phyloP scores from a whole-genome alignment of 495 filamentous ascomycete genomes.

The Penicillium pulvis region DNA sequence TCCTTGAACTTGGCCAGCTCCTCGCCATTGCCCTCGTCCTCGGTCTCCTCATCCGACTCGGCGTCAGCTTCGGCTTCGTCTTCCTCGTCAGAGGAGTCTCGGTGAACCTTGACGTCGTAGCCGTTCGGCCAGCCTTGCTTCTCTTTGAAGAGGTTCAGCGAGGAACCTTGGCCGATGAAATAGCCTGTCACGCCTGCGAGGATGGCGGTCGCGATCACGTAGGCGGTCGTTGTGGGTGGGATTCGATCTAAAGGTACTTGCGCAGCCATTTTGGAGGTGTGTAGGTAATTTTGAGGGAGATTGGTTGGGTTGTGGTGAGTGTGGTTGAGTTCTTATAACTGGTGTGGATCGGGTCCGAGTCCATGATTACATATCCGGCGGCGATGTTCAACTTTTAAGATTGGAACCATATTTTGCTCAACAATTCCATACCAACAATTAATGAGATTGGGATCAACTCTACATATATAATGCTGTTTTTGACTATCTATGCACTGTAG shows the following conservation, averaged over 20 bases:
- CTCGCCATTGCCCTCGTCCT: slow-evolving; percentile 41
- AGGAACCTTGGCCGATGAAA: slow-evolving; percentile 57
- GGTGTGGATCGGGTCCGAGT: slow-evolving; percentile 1
- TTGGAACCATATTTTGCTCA: neutral
- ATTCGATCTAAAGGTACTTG: slow-evolving; percentile 36
- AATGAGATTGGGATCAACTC: too few species aligned
- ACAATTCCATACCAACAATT: too few species aligned
- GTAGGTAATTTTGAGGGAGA: neutral
- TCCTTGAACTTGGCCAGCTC: slow-evolving; percentile 50
- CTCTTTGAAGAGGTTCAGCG: slow-evolving; percentile 50
- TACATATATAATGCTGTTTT: too few species aligned
- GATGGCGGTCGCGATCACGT: slow-evolving; percentile 64
- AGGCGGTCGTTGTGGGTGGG: slow-evolving; percentile 49
- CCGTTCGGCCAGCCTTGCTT: slow-evolving; percentile 53
- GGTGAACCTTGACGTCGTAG: slow-evolving; percentile 53
- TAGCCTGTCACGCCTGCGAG: slow-evolving; percentile 68
- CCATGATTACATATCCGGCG: slow-evolving; percentile 3
- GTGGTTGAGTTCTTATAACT: neutral
- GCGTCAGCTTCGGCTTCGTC: slow-evolving; percentile 28
- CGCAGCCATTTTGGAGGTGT: slow-evolving; percentile 39
- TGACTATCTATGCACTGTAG: too few species aligned
- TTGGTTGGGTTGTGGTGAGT: neutral
- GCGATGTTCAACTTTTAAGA: neutral
- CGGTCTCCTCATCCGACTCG: slow-evolving; percentile 27
- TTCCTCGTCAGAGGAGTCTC: slow-evolving; percentile 48